Evolutionary conservation across 352 stramenopile species (phyloP), one percentile per base, ranked within the genome.

Genomic region (Globisporangium rhizosaccharum): DNA sequence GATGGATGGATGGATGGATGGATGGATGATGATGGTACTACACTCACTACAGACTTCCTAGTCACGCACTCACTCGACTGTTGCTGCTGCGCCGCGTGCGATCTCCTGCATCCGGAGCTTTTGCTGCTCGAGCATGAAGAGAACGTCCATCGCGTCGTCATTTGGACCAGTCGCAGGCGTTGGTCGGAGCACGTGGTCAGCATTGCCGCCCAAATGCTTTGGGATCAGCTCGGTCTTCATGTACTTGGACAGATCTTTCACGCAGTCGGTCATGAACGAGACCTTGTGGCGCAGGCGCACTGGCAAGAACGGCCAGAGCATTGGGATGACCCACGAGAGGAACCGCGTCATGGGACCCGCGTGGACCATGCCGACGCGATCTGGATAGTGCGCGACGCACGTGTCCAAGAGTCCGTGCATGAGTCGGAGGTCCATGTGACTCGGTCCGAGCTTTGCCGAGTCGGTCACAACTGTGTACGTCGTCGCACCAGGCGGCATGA

Each of bases 401-500:
- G 78, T 73, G 30, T 85, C 75, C 46, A 87, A 55, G n/a, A 88
- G 64, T 4, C 64, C 61, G 53, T 81, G 76, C 79, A 88, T 88
- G 12, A 88, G 67, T 6, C 76, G 75, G 11, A 87, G 57, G 47
- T 88, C 79, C 39, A 86, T 68, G 48, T 85, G 76, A 12, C 58
- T 57, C 46, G 72, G 68, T 0, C 76, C 75, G 42, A 87, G 47
- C 44, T 75, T 68, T 37, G 72, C 53, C 20, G 76, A 80, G 60
- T 88, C 75, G 1, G 76, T 82, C 57, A 87, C 75, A 14, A 88
- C 70, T 23, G 79, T 87, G 56, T 79, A 87, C 30, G 79, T 86
- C 9, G 76, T 86, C 20, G 65, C 65, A 17, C 76, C 76, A 53
- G 70, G 65, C 2, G 72, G 76, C 79, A 88, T 87, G 49, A 88